Percentiles rank a stretch among this genome's conserved stretches.
Conservation (phyloP, 352 stramenopile genomes). For the Phytophthora pseudosyringae region DNA sequence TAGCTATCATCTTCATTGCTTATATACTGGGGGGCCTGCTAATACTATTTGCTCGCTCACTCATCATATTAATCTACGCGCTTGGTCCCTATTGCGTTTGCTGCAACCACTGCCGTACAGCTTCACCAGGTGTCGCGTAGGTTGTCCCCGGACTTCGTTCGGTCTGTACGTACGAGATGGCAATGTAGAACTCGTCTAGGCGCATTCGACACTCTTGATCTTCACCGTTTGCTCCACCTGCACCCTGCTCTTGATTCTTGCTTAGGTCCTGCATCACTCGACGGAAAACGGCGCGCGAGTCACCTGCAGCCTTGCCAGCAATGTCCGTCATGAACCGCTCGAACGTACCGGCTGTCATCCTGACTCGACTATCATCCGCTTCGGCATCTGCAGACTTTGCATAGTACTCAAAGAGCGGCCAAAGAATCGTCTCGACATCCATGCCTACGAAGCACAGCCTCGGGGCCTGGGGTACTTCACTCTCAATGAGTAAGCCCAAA, state of each 20-base stretch:
- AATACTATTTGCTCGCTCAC: constrained; percentile 28
- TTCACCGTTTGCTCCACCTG: constrained; percentile 15
- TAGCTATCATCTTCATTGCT: constrained; percentile 28
- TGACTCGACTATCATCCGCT: constrained; percentile 43
- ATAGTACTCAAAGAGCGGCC: constrained; percentile 87
- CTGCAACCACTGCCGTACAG: constrained; percentile 75
- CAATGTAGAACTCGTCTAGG: constrained; percentile 80
- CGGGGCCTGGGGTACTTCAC: constrained; percentile 40
- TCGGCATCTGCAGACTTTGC: constrained; percentile 29
- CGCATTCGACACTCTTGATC: constrained; percentile 43
- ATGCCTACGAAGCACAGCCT: constrained; percentile 70
- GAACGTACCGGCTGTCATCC: constrained; percentile 61
- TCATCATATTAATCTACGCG: constrained; percentile 19
- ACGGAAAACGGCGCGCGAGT: constrained; percentile 50
- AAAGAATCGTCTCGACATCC: constrained; percentile 75
- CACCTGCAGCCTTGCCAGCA: constrained; percentile 34
- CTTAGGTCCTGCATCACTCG: constrained; percentile 49
- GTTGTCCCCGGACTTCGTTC: constrained; percentile 38
- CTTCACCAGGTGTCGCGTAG: constrained; percentile 60
- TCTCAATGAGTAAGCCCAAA: constrained; percentile 56
- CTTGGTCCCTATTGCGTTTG: constrained; percentile 59
- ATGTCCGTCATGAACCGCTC: constrained; percentile 77
- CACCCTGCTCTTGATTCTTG: constrained; percentile 10
- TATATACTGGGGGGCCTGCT: constrained; percentile 14
- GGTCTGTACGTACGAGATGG: constrained; percentile 62